These are phyloP conservation scores for Sonneratia caseolaris DNA, from an alignment of 345 rosid species.

Conservation along the genomic window DNA sequence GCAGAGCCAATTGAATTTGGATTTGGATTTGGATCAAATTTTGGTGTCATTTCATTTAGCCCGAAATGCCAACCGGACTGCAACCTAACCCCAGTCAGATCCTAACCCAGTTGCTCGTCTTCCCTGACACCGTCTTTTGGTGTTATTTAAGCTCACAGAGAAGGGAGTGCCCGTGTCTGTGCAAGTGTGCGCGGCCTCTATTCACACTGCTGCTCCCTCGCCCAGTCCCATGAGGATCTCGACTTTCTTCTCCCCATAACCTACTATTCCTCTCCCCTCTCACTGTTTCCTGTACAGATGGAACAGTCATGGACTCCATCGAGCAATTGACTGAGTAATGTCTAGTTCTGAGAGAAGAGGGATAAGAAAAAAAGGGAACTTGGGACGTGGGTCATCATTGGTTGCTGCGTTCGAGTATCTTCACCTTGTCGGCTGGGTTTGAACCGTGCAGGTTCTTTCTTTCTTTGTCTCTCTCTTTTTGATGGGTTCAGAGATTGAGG, in stretches of 20 bases:
- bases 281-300: background rate
- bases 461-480: background rate
- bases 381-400: conserved; percentile 1
- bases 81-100: conserved; percentile 11
- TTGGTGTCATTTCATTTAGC: conserved; percentile 5
- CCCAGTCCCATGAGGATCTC: background rate
- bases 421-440: background rate
- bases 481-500: conserved; percentile 8
- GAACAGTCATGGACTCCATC: background rate
- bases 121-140: background rate
- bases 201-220: too few species aligned
- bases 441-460: background rate
- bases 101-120: background rate
- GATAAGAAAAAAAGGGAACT: background rate
- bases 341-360: background rate
- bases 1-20: background rate
- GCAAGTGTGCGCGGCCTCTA: background rate
- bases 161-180: background rate
- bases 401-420: background rate
- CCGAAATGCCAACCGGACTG: conserved; percentile 5
- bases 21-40: conserved; percentile 2
- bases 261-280: background rate
- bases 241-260: background rate
- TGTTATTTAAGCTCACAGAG: conserved; percentile 6
- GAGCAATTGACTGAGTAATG: conserved; percentile 5